Conservation (phyloP, 2,329 filamentous ascomycete genomes). For the Xylariaceae sp. region DNA sequence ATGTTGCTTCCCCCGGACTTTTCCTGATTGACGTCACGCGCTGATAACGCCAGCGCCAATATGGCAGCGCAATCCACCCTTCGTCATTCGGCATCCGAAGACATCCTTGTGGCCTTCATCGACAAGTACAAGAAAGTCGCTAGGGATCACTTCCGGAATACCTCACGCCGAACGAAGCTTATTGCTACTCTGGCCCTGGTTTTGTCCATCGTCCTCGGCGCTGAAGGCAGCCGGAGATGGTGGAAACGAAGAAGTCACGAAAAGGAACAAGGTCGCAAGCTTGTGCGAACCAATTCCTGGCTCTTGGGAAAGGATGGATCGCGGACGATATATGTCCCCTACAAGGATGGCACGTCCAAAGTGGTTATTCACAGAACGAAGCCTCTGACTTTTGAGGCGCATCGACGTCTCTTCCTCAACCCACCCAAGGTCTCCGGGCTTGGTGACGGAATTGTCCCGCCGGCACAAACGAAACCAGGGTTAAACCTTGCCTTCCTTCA, state of each 20-base stretch:
- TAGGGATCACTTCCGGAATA: constrained; percentile 51
- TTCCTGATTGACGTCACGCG: constrained; percentile 21
- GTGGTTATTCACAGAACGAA: constrained; percentile 90
- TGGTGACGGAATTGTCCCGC: constrained; percentile 69
- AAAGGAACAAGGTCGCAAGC: constrained; percentile 71
- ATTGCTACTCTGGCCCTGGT: constrained; percentile 70
- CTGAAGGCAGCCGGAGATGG: constrained; percentile 73
- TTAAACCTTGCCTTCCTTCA: constrained; percentile 94
- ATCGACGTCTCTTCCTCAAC: constrained; percentile 86
- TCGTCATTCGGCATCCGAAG: constrained; percentile 57
- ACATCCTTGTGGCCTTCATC: constrained; percentile 59
- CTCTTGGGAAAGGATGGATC: constrained; percentile 91
- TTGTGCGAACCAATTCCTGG: constrained; percentile 87
- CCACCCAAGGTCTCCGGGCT: constrained; percentile 78
- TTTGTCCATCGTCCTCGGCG: constrained; percentile 70
- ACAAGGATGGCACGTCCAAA: constrained; percentile 80
- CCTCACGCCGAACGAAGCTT: constrained; percentile 66
- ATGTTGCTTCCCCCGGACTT: constrained; percentile 7
- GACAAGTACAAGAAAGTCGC: constrained; percentile 53
- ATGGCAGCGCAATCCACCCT: constrained; percentile 92
- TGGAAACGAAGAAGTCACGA: constrained; percentile 70
- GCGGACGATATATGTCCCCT: constrained; percentile 89
- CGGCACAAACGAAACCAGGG: constrained; percentile 85
- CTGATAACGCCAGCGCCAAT: constrained; percentile 16
- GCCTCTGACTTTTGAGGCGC: constrained; percentile 90